Evolutionary conservation across 371 early-diverging fungal species (phyloP), one percentile per base, ranked within the genome.

Genomic region (Gilbertella persicaria): DNA sequence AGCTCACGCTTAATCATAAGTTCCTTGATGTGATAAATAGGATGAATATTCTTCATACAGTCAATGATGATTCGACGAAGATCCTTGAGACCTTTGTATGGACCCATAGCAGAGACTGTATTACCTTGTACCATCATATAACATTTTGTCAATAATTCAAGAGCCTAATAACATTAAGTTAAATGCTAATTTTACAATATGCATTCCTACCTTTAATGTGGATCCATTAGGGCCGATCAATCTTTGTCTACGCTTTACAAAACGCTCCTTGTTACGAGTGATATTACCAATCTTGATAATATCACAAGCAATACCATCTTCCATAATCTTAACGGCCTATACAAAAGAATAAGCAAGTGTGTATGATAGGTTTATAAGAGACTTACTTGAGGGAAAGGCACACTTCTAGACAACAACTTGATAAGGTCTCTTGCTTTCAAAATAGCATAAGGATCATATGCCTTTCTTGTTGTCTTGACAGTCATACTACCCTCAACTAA

Each of bases 11-110:
- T 96, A 67, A 99, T 96, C 97, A 99, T 99, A 33, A 99, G 73
- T 76, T 95, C 95, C 90, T 99, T 99, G 73, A 99, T 98, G 68
- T 99, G 96, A 75, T 99, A 99, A 58, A 99, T 95, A 14, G 99
- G 99, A 70, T 99, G 99, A 25, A 99, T 82, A 73, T 99, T 99
- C 58, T 96, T 94, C 93, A 99, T 95, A 66, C 99, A 98, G 73
- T 98, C 98, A 24, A 92, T 60, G 1, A 99, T 89, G 41, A 99
- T 90, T 36, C 91, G 79, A 35, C 97, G 87, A 19, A 94, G 90
- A 49, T 92, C 89, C 69, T 96, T 94, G 28, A 99, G 58, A 1
- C 97, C 96, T 60, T 91, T 90, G 73, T 86, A 88, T 5, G 92
- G 85, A 0, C 99, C 99, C 89, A 99, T 95, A 8, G 85, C 88